Evolutionary conservation across 2,329 filamentous ascomycete genomes (phyloP), one percentile per base, ranked within the genome.

Genomic region (Ceratocystis smalleyi): DNA sequence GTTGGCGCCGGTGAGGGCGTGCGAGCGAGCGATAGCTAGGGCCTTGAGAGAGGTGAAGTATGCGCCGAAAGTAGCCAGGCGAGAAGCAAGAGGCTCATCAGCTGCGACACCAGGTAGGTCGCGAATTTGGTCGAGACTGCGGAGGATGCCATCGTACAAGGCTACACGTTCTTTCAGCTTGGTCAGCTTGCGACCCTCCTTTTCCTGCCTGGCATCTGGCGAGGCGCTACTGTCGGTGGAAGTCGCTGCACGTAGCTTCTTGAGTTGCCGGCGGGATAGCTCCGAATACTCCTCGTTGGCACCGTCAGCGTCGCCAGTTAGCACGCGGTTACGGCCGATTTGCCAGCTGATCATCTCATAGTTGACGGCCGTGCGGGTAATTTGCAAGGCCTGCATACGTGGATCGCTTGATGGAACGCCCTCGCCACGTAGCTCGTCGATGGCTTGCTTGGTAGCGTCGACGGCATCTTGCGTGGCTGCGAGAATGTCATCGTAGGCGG

Each of bases 341-440:
- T 94, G 83, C 91, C 91, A 97, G 71, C 89, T 91, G 65, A 99
- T 87, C 74, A 96, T 84, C 69, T 89, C 89, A 73, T 95, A 97
- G 74, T 94, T 95, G 65, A 97, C 89, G 1, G 92, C 91, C 0
- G 95, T 95, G 67, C 88, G 87, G 2, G 91, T 95, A 66, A 99
- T 87, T 69, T 96, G 91, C 57, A 99, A 77, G 69, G 91, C 86
- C 75, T 99, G 94, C 85, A 99, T 91, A 65, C 90, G 84, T 43
- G 83, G 77, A 71, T 99, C 92, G 65, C 89, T 85, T 72, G 90
- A 88, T 24, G 89, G 82, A 15, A 96, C 83, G 0, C 90, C 88
- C 72, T 99, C 94, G 66, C 82, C 85, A 61, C 83, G 83, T 65
- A 96, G 78, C 73, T 97, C 94, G 68, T 97, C 92, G 66, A 96